Evolutionary conservation across 169 alveolate genomes (phyloP), one percentile per base, ranked within the genome.

Genomic region (Eimeria zaria): DNA sequence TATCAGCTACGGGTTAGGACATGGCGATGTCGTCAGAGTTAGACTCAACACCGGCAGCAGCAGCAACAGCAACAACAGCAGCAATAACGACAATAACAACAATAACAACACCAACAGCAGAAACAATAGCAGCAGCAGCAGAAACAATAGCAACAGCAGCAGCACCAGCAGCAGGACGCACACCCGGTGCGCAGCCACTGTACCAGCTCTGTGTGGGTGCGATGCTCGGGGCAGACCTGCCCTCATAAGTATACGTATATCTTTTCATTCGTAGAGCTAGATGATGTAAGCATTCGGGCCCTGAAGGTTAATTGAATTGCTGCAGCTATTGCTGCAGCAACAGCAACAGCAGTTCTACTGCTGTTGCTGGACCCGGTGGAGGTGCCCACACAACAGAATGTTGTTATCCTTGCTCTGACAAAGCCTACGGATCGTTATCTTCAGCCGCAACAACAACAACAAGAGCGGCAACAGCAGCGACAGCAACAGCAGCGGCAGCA

Each of bases 331-430:
- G 74, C 33, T 36, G 62, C 87, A 76, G 87, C 87, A 41, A 48
- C 78, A 33, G 39, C 39, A 4, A 5, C 48, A 33, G 14, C 44
- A 48, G 24, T 12, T n/a, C n/a, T n/a, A n/a, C n/a, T n/a, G 87
- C 64, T 76, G 87, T 36, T 36, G 60, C 87, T 73, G 67, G 18
- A 27, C 67, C 88, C 62, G 39, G 9, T 78, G 88, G 64, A 46
- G 88, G 88, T 78, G 62, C 62, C 88, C 88, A 78, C 83, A 39
- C 83, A 71, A 71, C 53, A 3, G 2, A 16, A 39, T 0, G 44
- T 46, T 78, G 88, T 78, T 78, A 78, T 78, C 88, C 88, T 78
- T 78, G 88, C 88, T 78, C 88, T 78, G 91, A 83, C n/a, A 30
- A 30, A 53, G 91, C 60, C 36, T 53, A 22, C 36, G 91, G 53